Evolutionary conservation across 108 stramenopile genomes (phyloP), one percentile per base, ranked within the genome.

Genomic region (Parmales sp.): DNA sequence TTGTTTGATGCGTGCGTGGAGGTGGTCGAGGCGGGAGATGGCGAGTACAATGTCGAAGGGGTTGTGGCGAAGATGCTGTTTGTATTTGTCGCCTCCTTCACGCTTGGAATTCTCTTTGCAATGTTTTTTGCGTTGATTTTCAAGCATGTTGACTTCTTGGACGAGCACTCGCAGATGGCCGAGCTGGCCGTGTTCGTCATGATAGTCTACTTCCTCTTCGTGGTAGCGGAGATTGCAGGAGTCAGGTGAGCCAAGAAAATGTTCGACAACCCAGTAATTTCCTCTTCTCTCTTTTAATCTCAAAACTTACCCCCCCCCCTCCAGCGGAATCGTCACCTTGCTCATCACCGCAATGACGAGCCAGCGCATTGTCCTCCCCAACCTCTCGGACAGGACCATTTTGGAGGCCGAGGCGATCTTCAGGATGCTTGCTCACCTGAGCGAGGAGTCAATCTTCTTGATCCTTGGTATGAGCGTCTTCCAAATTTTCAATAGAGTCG

Each of bases 291-390:
- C n/a, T n/a, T n/a, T n/a, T n/a, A n/a, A n/a, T n/a, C n/a, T n/a
- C n/a, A n/a, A n/a, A n/a, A n/a, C n/a, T n/a, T n/a, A n/a, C n/a
- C n/a, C n/a, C n/a, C n/a, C n/a, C n/a, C n/a, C n/a, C n/a, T n/a
- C n/a, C n/a, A 43, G 54, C 54, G 93, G 93, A 11, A 91, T 94
- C 66, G 93, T 94, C 23, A 80, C 87, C 18, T 90, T 91, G 45
- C 78, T 94, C 16, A 87, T 94, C 70, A 87, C 87, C 2, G 93
- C 86, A 20, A 80, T 94, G 7, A 64, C 80, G 2, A 81, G 76
- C 22, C 72, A 83, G 48, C 70, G 76, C 4, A 91, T 88, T 72
- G 78, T 74, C 8, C 71, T 68, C 9, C 87, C 79, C 44, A 89
- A 90, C 73, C 63, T 92, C 31, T 79, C 81, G 1, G 39, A 48